phyloP scores from a whole-genome alignment of 352 stramenopile species.

The Phytopythium chamaehyphon region DNA sequence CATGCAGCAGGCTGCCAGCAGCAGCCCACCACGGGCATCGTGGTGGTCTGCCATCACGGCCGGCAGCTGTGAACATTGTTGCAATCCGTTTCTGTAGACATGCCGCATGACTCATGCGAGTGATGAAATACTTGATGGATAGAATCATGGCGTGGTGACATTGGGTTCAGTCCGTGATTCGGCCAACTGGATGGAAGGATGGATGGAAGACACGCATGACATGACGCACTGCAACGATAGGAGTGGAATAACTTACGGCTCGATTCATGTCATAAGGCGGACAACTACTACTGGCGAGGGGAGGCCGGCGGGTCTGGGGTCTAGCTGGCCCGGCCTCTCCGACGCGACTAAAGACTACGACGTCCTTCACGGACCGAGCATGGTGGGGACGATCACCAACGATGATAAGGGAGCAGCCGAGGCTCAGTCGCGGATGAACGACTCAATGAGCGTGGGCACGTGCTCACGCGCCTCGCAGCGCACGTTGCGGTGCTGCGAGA shows the following conservation, averaged over 20 bases:
- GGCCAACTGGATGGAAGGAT: neutral
- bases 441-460: constrained; percentile 41
- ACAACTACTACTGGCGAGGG: neutral
- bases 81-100: too few species aligned
- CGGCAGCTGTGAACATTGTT: too few species aligned
- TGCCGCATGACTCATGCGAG: too few species aligned
- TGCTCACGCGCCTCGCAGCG: constrained; percentile 41
- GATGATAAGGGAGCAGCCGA: neutral
- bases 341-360: constrained; percentile 1
- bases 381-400: neutral
- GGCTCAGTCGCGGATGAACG: constrained; percentile 36
- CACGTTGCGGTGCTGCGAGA: constrained; percentile 27
- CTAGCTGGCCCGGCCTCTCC: neutral
- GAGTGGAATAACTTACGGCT: constrained; percentile 6
- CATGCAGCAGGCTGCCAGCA: too few species aligned
- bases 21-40: too few species aligned
- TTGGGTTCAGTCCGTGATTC: neutral
- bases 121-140: too few species aligned
- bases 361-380: constrained; percentile 1
- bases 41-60: too few species aligned
- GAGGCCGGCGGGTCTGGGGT: neutral
- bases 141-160: too few species aligned
- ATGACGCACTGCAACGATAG: too few species aligned
- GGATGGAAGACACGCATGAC: too few species aligned
- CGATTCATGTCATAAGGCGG: constrained; percentile 5